Evolutionary conservation across 2,329 filamentous ascomycete genomes (phyloP), one percentile per base, ranked within the genome.

Genomic region (Pseudocercospora cruenta): DNA sequence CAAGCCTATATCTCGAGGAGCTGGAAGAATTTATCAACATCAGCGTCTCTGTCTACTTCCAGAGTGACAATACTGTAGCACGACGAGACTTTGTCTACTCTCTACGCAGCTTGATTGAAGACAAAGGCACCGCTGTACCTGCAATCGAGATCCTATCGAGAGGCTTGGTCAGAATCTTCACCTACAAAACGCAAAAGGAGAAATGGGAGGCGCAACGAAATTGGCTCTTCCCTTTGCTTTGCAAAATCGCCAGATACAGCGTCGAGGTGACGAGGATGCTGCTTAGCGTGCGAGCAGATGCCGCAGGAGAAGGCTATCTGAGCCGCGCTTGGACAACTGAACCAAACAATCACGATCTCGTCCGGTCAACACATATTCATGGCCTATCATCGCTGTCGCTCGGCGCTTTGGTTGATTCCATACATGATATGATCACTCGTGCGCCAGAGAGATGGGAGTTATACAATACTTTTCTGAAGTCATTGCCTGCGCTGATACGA

Each of bases 391-490:
- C 62, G 2, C 63, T 72, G 3, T 67, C 69, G 1, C 54, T 70
- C 3, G 60, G 67, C 9, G 54, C 64, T 10, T 67, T 70, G 63
- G 65, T 68, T n/a, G 59, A 62, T 21, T 63, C 69, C n/a, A 61
- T 71, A 0, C 57, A 66, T n/a, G 69, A 60, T 26, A 65, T 70
- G 66, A 61, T 72, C 21, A 33, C 63, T 8, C 57, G 59, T 21
- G 62, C 63, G 24, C 66, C 67, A 7, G 16, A 60, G 24, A 62
- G 67, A 26, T 72, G 70, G 70, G 70, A 71, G 21, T 63, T 72
- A 1, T 97, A 96, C 82, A 94, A 92, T 78, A 97, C 94, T 76
- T 86, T 94, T 19, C 83, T 99, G 31, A 91, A 93, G 5, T 92
- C 97, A 77, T 82, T 97, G 9, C 91, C 93, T 0, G 90, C 92